Evolutionary conservation across 768 basidiomycete species (phyloP).

Genomic region (Lentinus brumalis): DNA sequence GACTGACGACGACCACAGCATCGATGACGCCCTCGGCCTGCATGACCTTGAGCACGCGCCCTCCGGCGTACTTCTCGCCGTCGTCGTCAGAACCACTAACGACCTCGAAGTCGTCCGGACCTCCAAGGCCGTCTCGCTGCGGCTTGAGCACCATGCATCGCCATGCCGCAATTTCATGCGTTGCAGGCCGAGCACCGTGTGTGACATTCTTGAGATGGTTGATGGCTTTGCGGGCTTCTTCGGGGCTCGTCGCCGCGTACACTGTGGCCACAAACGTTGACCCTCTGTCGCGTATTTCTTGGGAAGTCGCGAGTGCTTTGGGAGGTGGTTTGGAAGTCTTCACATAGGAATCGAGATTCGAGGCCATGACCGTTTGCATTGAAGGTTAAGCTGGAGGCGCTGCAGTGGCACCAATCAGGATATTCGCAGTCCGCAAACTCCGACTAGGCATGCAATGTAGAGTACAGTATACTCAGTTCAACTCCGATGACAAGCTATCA

Average conservation of each 20-base stretch:
- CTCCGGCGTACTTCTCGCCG: slow-evolving; percentile 74
- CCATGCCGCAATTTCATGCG: slow-evolving; percentile 80
- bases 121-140: slow-evolving; percentile 64
- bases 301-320: slow-evolving; percentile 56
- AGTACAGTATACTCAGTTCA: no score
- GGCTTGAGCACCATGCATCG: slow-evolving; percentile 72
- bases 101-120: slow-evolving; percentile 78
- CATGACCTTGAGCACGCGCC: slow-evolving; percentile 66
- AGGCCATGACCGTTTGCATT: slow-evolving; percentile 17
- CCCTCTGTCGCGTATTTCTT: slow-evolving; percentile 74
- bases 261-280: slow-evolving; percentile 72
- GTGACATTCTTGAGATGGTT: slow-evolving; percentile 57
- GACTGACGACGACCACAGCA: slow-evolving; percentile 76
- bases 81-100: slow-evolving; percentile 69
- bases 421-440: no score
- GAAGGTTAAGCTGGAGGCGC: no score
- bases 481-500: no score
- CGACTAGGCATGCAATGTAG: no score
- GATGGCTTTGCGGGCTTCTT: slow-evolving; percentile 51
- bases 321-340: slow-evolving; percentile 46
- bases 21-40: slow-evolving; percentile 69
- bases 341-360: slow-evolving; percentile 58
- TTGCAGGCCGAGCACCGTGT: slow-evolving; percentile 58
- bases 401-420: no score
- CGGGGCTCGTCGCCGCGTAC: slow-evolving; percentile 53